These are phyloP conservation scores for Mortierella sp. DNA, from an alignment of 371 early-diverging fungal species.

Conservation along the genomic window DNA sequence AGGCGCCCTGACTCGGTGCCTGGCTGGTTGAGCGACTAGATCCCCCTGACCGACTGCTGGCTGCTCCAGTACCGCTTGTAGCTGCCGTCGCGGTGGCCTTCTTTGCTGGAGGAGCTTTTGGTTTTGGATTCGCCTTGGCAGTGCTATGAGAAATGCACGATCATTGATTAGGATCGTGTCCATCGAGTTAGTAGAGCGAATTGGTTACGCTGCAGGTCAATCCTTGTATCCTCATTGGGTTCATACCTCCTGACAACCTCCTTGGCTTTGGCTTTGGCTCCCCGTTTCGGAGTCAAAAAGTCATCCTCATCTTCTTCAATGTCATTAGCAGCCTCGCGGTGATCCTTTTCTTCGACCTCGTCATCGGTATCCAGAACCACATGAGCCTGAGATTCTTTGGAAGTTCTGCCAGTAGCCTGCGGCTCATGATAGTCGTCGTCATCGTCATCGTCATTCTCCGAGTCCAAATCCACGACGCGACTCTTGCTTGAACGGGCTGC, in stretches of 20 bases:
- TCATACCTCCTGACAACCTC: slow-evolving; percentile 30
- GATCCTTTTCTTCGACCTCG: slow-evolving; percentile 4
- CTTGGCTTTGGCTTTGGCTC: slow-evolving; percentile 32
- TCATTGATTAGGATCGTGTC: no score
- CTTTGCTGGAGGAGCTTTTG: slow-evolving; percentile 11
- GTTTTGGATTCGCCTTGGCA: slow-evolving; percentile 16
- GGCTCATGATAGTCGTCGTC: background rate
- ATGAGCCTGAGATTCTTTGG: background rate
- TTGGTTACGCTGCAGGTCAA: no score
- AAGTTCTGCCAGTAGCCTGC: background rate
- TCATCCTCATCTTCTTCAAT: slow-evolving; percentile 16
- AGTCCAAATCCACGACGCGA: slow-evolving; percentile 15
- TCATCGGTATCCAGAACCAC: slow-evolving; percentile 36
- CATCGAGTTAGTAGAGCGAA: no score
- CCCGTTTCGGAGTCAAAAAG: slow-evolving; percentile 23
- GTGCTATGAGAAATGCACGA: slow-evolving; percentile 7
- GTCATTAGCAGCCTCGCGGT: background rate
- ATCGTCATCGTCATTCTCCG: slow-evolving; percentile 25
- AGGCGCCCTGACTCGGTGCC: slow-evolving; percentile 17
- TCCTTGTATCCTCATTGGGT: no score
- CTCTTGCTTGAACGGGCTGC: background rate
- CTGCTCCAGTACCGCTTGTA: slow-evolving; percentile 2
- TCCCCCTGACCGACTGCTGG: background rate
- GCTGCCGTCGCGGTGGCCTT: slow-evolving; percentile 6
- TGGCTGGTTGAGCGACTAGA: slow-evolving; percentile 12